Base-by-base conservation (phyloP, 2,329 filamentous ascomycete genomes). In the Pseudocercospora crystallina region DNA sequence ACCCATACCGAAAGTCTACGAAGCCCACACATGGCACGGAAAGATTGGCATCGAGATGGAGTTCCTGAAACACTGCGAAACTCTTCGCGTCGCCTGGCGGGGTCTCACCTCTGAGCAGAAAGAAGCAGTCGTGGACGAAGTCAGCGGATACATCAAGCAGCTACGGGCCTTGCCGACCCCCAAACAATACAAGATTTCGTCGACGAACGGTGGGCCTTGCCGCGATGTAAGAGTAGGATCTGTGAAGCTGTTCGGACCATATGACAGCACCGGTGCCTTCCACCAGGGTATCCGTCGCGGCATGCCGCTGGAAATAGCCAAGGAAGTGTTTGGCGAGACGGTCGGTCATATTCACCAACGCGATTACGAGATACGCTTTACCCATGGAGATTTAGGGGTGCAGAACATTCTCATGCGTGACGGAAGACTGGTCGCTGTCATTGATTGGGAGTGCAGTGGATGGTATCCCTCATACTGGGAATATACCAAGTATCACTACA, bases 371-470 rank as follows among this genome's bases (percentile, higher is more conserved):
- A 43, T 43, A 17, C 31, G 38, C 9, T 48, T 60, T 17, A 61
- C 55, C 2, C 57, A 60, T 31, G 47, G 50, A 7, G 56, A 61
- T 41, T 46, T 61, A 11, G 37, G 36, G 5, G 49, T 47, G 9
- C 43, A 47, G 5, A 61, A 61, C 32, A 60, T 61, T 35, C 45
- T 61, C 5, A 51, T 57, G 7, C 44, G 43, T 10, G 48, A 54
- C 30, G 48, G 55, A 8, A 48, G 40, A 15, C 44, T 58, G 4
- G 48, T 51, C 8, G 54, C 34, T 9, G 50, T 57, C 14, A 29
- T 59, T n/a, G 56, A 57, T 34, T 59, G 56, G 56, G 56, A 59
- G 40, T 36, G 43, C 11, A 34, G 44, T 37, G 54, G 56, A 9
- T 53, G 37, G 9, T 55, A 55, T 32, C 54, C 56, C 7, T 51